A percentile compares a stretch with the other conserved stretches of the same genome.
phyloP scores from a whole-genome alignment of 164 flowering plant species.

The Vitis riparia region DNA sequence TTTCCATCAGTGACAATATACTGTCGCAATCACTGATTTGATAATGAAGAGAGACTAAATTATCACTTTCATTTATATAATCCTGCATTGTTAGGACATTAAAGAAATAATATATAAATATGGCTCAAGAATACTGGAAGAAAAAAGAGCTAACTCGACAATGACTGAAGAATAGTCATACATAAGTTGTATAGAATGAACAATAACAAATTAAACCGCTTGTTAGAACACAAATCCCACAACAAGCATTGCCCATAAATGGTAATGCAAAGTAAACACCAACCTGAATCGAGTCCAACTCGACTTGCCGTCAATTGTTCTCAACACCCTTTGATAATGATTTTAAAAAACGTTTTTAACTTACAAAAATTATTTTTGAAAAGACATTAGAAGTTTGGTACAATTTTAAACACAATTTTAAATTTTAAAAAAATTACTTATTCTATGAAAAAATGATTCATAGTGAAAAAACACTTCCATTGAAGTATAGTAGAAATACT shows the following conservation, averaged over 20 bases:
- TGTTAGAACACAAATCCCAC: not conserved
- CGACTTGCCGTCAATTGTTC: slow-evolving; percentile 80
- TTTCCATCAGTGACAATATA: slow-evolving; percentile 95
- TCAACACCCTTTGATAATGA: slow-evolving; percentile 69
- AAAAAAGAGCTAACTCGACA: not conserved
- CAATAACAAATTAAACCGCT: not conserved
- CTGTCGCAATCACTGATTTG: slow-evolving; percentile 93
- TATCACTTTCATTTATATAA: slow-evolving; percentile 93
- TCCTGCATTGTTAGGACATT: slow-evolving; percentile 50
- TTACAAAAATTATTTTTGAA: too few species aligned
- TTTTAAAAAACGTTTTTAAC: too few species aligned
- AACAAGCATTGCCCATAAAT: not conserved
- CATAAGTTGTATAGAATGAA: not conserved
- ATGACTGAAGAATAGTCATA: not conserved
- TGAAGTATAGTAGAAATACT: too few species aligned
- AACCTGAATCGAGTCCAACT: slow-evolving; percentile 93
- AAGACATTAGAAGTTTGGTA: too few species aligned
- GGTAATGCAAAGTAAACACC: slow-evolving; percentile 3
- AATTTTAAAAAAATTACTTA: too few species aligned
- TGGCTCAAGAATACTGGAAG: not conserved
- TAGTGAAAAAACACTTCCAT: too few species aligned
- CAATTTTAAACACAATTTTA: too few species aligned
- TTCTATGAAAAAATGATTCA: too few species aligned
- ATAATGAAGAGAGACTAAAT: slow-evolving; percentile 93
- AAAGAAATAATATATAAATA: not conserved